These are phyloP conservation scores for Yamadazyma olivae DNA, from an alignment of 805 yeast species.

Conservation along the genomic window DNA sequence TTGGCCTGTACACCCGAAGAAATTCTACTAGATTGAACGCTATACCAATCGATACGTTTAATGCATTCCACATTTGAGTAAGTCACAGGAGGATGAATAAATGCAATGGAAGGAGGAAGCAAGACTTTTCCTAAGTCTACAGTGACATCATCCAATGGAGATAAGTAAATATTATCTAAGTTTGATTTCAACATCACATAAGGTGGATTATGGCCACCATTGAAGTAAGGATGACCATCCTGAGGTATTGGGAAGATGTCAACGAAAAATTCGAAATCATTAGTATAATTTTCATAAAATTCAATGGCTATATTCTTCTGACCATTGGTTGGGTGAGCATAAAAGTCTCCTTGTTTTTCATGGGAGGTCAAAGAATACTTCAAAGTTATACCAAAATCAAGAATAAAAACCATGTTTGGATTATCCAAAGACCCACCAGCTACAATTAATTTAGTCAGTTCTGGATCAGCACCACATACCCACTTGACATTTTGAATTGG, in stretches of 20 bases:
- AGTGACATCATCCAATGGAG: constrained; percentile 46
- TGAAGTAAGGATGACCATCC: constrained; percentile 65
- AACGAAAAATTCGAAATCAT: constrained; percentile 23
- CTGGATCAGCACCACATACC: constrained; percentile 81
- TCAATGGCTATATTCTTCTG: constrained; percentile 25
- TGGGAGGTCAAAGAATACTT: constrained; percentile 78
- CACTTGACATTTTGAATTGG: constrained; percentile 60
- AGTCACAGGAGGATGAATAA: constrained; percentile 73
- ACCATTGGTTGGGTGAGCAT: constrained; percentile 54
- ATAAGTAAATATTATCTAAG: constrained; percentile 62
- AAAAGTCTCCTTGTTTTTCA: constrained; percentile 76
- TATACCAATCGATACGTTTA: constrained; percentile 69
- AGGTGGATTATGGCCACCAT: constrained; percentile 76
- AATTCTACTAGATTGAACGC: constrained; percentile 51
- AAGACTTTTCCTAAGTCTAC: constrained; percentile 26
- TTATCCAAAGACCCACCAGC: constrained; percentile 58
- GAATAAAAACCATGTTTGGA: constrained; percentile 36
- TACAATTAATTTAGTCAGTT: constrained; percentile 68
- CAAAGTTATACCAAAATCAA: constrained; percentile 81
- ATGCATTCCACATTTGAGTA: constrained; percentile 49
- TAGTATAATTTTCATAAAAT: constrained; percentile 17
- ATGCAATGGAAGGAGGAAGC: constrained; percentile 79
- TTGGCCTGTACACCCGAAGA: constrained; percentile 39
- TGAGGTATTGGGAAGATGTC: constrained; percentile 29
- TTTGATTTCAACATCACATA: constrained; percentile 56